Base-by-base conservation (phyloP, 805 yeast species). In the Yamadazyma sp. region DNA sequence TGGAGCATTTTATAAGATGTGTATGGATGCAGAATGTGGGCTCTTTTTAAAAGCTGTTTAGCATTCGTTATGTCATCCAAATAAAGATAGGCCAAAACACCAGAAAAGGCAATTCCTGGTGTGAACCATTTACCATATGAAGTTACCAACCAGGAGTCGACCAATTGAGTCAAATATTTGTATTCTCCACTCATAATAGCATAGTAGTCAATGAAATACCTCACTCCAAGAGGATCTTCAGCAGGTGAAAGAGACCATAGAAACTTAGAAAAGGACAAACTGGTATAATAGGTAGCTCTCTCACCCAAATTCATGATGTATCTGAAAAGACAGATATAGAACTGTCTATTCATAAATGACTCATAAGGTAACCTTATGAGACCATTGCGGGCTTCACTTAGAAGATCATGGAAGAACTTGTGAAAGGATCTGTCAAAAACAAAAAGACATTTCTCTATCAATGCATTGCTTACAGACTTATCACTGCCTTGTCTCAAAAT, bases 171-270 rank as follows among this genome's bases (percentile, higher is more conserved):
- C 47, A 88, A 54, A 57, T 77, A 87, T 41, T 76, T 66, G 52
- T 72, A 78, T 44, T 86, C 86, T 21, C 73, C 80, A 24, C 85
- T 68, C 60, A 78, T 63, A 3, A 85, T 62, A 3, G 91, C 81
- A 53, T 84, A 88, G 52, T 75, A 80, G 55, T 89, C 96, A 48
- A 89, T 79, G 56, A 87, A 84, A 52, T 82, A 82, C 45, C 95
- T 71, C 9, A 83, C 88, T 15, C 95, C 95, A 36, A 82, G 64
- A 1, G 95, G 95, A 63, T 89, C 96, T 40, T 82, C 85, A 2
- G 79, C 71, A 1, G 95, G 95, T 23, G 77, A 69, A 20, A 89
- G 62, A 2, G 89, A 76, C 45, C 84, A 65, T 33, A 88, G 64
- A 5, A 82, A 66, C 54, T 85, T 87, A 49, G 84, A 76, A 65